Evolutionary conservation across 306 rosid species (phyloP).

Genomic region (Vachellia pachyceras): DNA sequence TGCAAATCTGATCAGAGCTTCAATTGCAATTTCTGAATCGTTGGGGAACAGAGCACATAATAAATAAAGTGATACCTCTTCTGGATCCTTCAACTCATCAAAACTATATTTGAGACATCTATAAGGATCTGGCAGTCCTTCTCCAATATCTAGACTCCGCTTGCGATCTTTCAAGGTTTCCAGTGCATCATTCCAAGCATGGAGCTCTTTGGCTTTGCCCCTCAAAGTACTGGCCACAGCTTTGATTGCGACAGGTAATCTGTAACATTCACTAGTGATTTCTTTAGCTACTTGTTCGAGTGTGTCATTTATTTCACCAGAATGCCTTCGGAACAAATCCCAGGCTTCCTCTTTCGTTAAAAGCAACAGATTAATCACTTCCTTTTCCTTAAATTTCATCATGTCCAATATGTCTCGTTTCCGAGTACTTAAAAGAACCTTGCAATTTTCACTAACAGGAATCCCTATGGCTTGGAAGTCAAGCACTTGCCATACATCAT

Average conservation of each 20-base stretch:
- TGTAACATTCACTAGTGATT: not conserved
- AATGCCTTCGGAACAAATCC: not conserved
- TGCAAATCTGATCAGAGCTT: not conserved
- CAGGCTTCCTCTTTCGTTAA: not conserved
- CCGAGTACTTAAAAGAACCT: not conserved
- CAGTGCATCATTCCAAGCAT: not conserved
- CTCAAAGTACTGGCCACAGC: not conserved
- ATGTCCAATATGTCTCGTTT: not conserved
- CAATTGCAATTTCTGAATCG: not conserved
- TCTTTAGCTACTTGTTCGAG: not conserved
- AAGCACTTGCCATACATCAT: conserved; percentile 14
- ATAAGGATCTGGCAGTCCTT: not conserved
- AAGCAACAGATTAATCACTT: not conserved
- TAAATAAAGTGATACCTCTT: not conserved
- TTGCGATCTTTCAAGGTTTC: not conserved
- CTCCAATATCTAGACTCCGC: not conserved
- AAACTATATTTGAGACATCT: not conserved
- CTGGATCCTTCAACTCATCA: not conserved
- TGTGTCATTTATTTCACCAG: not conserved
- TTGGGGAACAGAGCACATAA: conserved; percentile 20
- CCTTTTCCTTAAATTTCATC: not conserved
- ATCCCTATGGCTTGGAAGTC: not conserved
- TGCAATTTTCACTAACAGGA: not conserved
- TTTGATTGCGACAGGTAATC: conserved; percentile 13
- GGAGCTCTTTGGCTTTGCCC: not conserved